Percentiles rank a stretch among this genome's conserved stretches.
Evolutionary conservation across 2,329 filamentous ascomycete species (phyloP).

Genomic region (Cercospora sp.): DNA sequence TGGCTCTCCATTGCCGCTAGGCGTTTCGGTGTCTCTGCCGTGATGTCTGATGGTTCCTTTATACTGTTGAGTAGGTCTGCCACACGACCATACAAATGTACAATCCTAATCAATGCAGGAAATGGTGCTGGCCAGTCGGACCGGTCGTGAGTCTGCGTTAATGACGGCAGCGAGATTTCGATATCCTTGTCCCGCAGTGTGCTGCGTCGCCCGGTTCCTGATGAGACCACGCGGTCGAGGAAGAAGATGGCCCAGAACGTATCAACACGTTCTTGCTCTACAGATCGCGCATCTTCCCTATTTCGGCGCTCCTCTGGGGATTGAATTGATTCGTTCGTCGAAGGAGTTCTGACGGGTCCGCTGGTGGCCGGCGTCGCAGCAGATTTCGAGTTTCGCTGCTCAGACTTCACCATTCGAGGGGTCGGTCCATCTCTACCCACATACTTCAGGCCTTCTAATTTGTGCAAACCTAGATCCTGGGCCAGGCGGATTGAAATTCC

Average conservation of each 20-base stretch:
- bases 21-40: slow-evolving; percentile 69
- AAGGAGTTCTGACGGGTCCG: slow-evolving; percentile 45
- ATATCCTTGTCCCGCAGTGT: slow-evolving; percentile 83
- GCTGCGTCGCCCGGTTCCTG: slow-evolving; percentile 79
- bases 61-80: slow-evolving; percentile 84
- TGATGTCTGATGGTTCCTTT: slow-evolving; percentile 71
- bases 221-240: slow-evolving; percentile 82
- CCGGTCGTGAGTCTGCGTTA: slow-evolving; percentile 54
- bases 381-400: slow-evolving; percentile 11
- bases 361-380: background rate
- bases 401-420: slow-evolving; percentile 55
- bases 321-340: slow-evolving; percentile 41
- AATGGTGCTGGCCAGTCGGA: slow-evolving; percentile 76
- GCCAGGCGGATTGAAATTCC: slow-evolving; percentile 84
- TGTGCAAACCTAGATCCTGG: slow-evolving; percentile 77
- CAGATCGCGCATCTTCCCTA: slow-evolving; percentile 54
- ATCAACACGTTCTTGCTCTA: slow-evolving; percentile 79
- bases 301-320: slow-evolving; percentile 63
- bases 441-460: slow-evolving; percentile 69
- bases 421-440: slow-evolving; percentile 58
- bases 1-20: slow-evolving; percentile 78
- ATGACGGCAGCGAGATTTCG: slow-evolving; percentile 68
- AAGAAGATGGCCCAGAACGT: slow-evolving; percentile 88
- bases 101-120: slow-evolving; percentile 76
- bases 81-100: slow-evolving; percentile 81